These are phyloP conservation scores for Multifurca ochricompacta DNA, from an alignment of 768 basidiomycete genomes.

Conservation along the genomic window DNA sequence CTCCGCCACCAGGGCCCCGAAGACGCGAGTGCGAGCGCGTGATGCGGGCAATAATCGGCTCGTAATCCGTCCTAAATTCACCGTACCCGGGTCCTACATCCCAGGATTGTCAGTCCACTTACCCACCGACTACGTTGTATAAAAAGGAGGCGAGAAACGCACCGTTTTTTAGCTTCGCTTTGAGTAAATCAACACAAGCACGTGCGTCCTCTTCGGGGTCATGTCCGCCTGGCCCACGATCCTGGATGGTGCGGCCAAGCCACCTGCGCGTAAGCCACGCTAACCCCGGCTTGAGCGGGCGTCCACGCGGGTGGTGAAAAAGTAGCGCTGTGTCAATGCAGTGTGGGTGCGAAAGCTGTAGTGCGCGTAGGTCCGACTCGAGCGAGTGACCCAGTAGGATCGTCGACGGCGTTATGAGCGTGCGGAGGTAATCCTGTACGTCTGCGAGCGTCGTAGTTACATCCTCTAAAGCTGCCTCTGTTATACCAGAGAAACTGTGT, in stretches of 20 bases:
- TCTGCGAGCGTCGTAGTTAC: conserved; percentile 74
- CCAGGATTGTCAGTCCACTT: not conserved
- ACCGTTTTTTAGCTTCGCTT: conserved; percentile 73
- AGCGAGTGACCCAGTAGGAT: conserved; percentile 93
- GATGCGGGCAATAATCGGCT: conserved; percentile 86
- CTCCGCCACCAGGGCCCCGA: conserved; percentile 20
- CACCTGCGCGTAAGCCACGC: conserved; percentile 97
- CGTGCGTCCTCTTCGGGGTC: conserved; percentile 93
- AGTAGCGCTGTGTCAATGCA: conserved; percentile 89
- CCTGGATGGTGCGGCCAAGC: conserved; percentile 86
- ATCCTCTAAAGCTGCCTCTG: conserved; percentile 53
- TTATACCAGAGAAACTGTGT: conserved; percentile 88
- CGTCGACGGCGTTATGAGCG: conserved; percentile 54
- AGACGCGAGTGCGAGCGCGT: conserved; percentile 35
- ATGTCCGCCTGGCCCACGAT: conserved; percentile 76
- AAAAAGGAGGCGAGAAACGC: conserved; percentile 17
- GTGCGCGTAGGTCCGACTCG: conserved; percentile 85
- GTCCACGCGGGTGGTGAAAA: conserved; percentile 89
- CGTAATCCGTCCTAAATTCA: conserved; percentile 75
- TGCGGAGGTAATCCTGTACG: conserved; percentile 65
- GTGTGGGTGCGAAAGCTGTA: conserved; percentile 77
- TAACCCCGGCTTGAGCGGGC: conserved; percentile 88
- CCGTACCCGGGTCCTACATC: conserved; percentile 63
- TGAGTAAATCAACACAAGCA: conserved; percentile 77
- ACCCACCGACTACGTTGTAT: not conserved